Conservation (phyloP, 441 rosid genomes). For the Hura crepitans region DNA sequence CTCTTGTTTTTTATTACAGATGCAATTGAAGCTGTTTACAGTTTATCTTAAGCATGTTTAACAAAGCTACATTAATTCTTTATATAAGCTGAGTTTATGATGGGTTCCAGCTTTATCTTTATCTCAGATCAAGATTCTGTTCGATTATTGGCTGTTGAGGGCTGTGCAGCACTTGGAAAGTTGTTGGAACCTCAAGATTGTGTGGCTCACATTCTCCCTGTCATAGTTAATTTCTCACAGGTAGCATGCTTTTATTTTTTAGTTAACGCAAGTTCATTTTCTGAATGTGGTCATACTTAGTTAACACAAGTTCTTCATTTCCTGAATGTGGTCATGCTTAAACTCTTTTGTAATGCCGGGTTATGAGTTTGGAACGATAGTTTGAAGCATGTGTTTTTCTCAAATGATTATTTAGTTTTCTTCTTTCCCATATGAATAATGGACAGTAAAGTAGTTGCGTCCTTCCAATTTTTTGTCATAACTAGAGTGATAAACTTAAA, state of each 20-base stretch:
- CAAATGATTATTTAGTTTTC: not conserved
- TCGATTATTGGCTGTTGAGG: slow-evolving; percentile 93
- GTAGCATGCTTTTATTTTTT: slow-evolving; percentile 27
- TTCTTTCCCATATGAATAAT: not conserved
- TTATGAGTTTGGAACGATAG: not conserved
- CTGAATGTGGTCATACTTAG: not conserved
- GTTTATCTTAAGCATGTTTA: slow-evolving; percentile 3
- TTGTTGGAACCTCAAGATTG: slow-evolving; percentile 90
- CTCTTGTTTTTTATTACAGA: not conserved
- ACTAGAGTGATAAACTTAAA: slow-evolving; percentile 3
- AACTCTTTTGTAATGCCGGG: not conserved
- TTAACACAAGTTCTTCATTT: not conserved
- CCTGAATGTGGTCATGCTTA: not conserved
- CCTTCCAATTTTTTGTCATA: slow-evolving; percentile 3
- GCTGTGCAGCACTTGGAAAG: slow-evolving; percentile 89
- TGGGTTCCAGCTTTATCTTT: slow-evolving; percentile 17
- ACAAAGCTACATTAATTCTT: not conserved
- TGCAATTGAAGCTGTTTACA: not conserved
- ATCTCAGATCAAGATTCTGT: slow-evolving; percentile 91
- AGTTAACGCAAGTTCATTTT: not conserved
- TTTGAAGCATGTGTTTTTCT: not conserved
- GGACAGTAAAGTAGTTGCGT: not conserved
- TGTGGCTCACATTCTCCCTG: slow-evolving; percentile 75
- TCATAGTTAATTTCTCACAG: slow-evolving; percentile 87
- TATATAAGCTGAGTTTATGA: not conserved